These are phyloP conservation scores for Aureobasidium namibiae DNA, from an alignment of 2,329 filamentous ascomycete species.

Conservation along the genomic window DNA sequence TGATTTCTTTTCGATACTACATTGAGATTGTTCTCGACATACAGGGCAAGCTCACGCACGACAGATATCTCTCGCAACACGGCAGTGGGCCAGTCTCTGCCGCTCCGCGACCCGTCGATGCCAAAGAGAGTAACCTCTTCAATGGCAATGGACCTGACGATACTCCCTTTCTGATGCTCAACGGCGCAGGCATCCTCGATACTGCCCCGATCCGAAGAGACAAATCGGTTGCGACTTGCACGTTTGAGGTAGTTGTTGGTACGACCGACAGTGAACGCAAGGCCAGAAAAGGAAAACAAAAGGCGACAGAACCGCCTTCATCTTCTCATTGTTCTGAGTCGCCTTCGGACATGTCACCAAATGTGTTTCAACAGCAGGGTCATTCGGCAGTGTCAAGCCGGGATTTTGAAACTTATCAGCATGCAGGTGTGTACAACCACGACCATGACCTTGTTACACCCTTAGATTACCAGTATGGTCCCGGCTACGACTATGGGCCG, in stretches of 20 bases:
- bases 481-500: not conserved
- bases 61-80: conserved; percentile 35
- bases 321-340: not conserved
- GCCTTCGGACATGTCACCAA: not conserved
- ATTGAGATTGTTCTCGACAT: conserved; percentile 89
- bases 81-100: not conserved
- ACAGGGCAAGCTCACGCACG: conserved; percentile 73
- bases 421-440: not conserved
- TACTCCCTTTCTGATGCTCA: conserved; percentile 12
- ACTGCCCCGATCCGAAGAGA: conserved; percentile 79
- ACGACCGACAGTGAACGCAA: conserved; percentile 65
- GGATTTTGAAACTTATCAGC: not conserved
- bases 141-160: conserved; percentile 14
- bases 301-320: not conserved
- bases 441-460: not conserved
- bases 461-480: not conserved
- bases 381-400: not conserved
- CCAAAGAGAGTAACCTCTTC: conserved; percentile 4
- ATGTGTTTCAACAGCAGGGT: not conserved
- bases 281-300: conserved; percentile 33
- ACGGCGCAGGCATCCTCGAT: conserved; percentile 62
- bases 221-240: conserved; percentile 81
- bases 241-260: conserved; percentile 81
- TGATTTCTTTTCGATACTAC: conserved; percentile 93
- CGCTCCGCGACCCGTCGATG: not conserved